phyloP scores from a whole-genome alignment of 805 yeast genomes.

The Ogataea trehalophila region DNA sequence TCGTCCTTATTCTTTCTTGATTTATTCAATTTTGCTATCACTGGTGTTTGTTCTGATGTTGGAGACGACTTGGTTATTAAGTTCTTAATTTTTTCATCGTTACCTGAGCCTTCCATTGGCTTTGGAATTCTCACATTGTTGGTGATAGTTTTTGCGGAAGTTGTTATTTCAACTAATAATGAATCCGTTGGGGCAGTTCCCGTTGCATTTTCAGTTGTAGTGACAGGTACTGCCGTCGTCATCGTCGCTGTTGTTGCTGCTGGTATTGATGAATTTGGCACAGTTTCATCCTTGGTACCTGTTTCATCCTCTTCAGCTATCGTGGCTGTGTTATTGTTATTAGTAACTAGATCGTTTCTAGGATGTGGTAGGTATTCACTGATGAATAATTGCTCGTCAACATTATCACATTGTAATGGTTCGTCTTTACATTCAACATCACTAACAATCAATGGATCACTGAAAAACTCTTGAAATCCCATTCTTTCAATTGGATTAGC shows the following conservation, averaged over 20 bases:
- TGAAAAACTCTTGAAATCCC: conserved; percentile 84
- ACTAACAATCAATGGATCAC: conserved; percentile 56
- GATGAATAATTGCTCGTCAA: conserved; percentile 77
- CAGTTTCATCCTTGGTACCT: not conserved
- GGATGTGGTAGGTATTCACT: conserved; percentile 59
- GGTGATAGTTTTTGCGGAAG: not conserved
- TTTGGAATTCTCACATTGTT: conserved; percentile 10
- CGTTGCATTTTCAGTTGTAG: not conserved
- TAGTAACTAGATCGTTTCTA: not conserved
- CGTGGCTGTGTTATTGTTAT: conserved; percentile 10
- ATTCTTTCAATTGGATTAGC: conserved; percentile 85
- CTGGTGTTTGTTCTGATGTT: not conserved
- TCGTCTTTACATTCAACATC: conserved; percentile 49
- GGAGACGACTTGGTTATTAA: conserved; percentile 30
- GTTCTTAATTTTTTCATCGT: conserved; percentile 42
- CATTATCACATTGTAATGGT: conserved; percentile 60
- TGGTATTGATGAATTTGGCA: not conserved
- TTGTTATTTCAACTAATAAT: conserved; percentile 12
- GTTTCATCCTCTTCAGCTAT: conserved; percentile 14
- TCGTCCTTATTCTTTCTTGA: conserved; percentile 29
- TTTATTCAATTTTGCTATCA: not conserved
- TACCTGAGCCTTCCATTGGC: conserved; percentile 19
- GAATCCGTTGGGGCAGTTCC: conserved; percentile 13
- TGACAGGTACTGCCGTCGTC: not conserved
- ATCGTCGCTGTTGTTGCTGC: conserved; percentile 3